Evolutionary conservation across 2,329 filamentous ascomycete species (phyloP).

Genomic region (Botrytis paeoniae): DNA sequence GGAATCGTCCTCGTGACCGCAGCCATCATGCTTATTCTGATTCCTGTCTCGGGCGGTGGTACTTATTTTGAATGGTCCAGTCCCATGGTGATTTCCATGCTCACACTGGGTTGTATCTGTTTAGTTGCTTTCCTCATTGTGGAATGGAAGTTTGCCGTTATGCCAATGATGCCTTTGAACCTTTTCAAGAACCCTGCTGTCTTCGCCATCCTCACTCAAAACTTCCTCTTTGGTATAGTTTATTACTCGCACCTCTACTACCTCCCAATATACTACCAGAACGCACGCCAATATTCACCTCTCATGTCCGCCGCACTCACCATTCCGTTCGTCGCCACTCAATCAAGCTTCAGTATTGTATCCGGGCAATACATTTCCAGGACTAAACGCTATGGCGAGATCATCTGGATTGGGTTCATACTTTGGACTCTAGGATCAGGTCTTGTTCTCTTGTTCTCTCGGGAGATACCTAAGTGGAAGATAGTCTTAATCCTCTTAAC

Average conservation of each 20-base stretch:
- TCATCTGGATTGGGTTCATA: constrained; percentile 46
- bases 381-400: constrained; percentile 54
- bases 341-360: constrained; percentile 46
- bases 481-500: constrained; percentile 52
- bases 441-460: constrained; percentile 49
- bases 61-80: constrained; percentile 55
- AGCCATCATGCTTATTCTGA: constrained; percentile 58
- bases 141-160: constrained; percentile 52
- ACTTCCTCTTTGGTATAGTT: constrained; percentile 57
- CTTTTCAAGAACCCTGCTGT: constrained; percentile 56
- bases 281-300: constrained; percentile 41
- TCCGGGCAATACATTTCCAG: constrained; percentile 58
- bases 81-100: constrained; percentile 58
- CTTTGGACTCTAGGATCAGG: constrained; percentile 50
- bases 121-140: constrained; percentile 50
- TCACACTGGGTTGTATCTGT: constrained; percentile 48
- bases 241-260: constrained; percentile 60
- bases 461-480: constrained; percentile 44
- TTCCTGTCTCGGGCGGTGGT: constrained; percentile 61
- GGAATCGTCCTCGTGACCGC: constrained; percentile 54
- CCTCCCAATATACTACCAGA: constrained; percentile 60
- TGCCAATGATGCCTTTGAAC: constrained; percentile 57
- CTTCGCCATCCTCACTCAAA: constrained; percentile 53
- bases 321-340: constrained; percentile 48
- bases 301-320: constrained; percentile 50